Evolutionary conservation across 2,329 filamentous ascomycete species (phyloP), one percentile per base, ranked within the genome.

Genomic region (Venturia asperata): DNA sequence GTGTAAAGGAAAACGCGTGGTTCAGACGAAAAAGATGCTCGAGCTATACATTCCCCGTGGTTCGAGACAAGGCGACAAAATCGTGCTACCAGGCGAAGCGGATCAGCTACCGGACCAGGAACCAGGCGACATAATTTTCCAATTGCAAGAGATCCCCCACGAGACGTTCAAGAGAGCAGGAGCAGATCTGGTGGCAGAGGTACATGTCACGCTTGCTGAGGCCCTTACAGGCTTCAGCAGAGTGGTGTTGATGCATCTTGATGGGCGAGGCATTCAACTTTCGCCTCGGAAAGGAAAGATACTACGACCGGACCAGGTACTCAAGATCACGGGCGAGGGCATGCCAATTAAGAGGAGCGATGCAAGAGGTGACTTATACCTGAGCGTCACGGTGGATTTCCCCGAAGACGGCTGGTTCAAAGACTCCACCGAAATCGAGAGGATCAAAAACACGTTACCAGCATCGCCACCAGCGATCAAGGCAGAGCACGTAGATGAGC

Each of bases 21-120:
- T 87, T 56, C 88, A 92, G 72, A 90, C 94, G 77, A 94, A 90
- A 77, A 99, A 97, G 80, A 90, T 93, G 3, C 82, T 99, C 67
- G 94, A 99, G 78, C 88, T 99, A 63, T 97, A 97, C 79, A 96
- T 99, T 67, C 92, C 93, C 11, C 86, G 90, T 63, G 93, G 93
- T 60, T 89, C 75, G 61, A 80, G 84, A 67, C 80, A 96, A 75
- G 92, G 92, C 69, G 93, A 99, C 73, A 87, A 87, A 69, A 97
- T 99, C 71, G 85, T 92, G 11, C 81, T 99, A 5, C 88, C 95
- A 74, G 93, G 93, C 67, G 94, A 99, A 77, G 94, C 93, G 41
- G 94, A 99, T 73, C 93, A 99, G 77, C 81, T 88, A 55, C 93
- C 93, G 0, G 91, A 92, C 71, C 89, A 93, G 74, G 89, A 88